Evolutionary conservation across 257 asterid genomes (phyloP).

Genomic region (Eucommia ulmoides): DNA sequence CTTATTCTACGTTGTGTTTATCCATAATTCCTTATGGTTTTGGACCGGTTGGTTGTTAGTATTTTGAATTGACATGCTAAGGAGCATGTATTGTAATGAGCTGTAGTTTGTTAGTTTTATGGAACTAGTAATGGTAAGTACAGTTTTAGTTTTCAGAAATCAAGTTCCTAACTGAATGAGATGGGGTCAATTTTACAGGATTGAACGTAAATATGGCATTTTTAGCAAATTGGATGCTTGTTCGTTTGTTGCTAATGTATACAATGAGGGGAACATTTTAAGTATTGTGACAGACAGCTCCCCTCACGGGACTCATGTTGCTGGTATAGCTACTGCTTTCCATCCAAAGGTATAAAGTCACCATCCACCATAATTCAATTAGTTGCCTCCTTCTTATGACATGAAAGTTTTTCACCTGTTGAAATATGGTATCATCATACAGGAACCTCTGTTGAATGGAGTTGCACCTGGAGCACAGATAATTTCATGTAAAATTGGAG

Average conservation of each 20-base stretch:
- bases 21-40: not conserved
- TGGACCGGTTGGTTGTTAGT: not conserved
- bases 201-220: slow-evolving; percentile 73
- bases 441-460: slow-evolving; percentile 96
- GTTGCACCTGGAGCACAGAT: slow-evolving; percentile 99
- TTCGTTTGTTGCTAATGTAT: slow-evolving; percentile 60
- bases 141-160: too few species aligned
- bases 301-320: slow-evolving; percentile 98
- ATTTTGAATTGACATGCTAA: not conserved
- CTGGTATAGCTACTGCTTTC: slow-evolving; percentile 93
- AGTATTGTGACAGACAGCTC: slow-evolving; percentile 93
- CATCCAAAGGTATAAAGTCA: slow-evolving; percentile 61
- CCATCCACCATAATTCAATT: not conserved
- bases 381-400: not conserved
- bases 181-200: slow-evolving; percentile 32
- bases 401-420: not conserved
- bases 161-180: not conserved
- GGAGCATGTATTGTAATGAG: not conserved
- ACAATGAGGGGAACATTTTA: slow-evolving; percentile 68
- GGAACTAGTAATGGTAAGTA: not conserved
- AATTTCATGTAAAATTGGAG: slow-evolving; percentile 94
- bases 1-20: not conserved
- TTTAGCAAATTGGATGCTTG: slow-evolving; percentile 95
- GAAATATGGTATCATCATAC: slow-evolving; percentile 14
- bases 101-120: not conserved